phyloP scores from a whole-genome alignment of 2,329 filamentous ascomycete genomes.

The Aspergillus udagawae region DNA sequence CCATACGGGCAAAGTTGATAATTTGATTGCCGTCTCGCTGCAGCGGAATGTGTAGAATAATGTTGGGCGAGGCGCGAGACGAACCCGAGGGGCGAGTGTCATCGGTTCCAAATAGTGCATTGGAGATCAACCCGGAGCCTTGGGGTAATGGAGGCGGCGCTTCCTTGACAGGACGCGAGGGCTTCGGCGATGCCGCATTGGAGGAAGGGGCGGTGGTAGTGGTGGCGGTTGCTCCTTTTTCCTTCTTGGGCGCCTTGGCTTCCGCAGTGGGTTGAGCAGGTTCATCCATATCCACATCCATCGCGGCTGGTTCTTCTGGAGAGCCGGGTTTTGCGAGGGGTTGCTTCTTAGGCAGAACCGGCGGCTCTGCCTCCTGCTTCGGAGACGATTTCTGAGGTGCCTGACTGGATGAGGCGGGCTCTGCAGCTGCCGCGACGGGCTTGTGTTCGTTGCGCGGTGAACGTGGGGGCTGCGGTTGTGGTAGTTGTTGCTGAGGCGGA shows the following conservation, averaged over 20 bases:
- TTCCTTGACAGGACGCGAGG: conserved; percentile 51
- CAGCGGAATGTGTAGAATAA: conserved; percentile 78
- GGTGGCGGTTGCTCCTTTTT: conserved; percentile 44
- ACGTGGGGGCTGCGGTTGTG: conserved; percentile 12
- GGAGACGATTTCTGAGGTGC: neutral
- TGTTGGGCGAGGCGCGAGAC: conserved; percentile 61
- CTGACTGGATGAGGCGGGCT: conserved; percentile 13
- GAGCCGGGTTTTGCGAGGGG: conserved; percentile 14
- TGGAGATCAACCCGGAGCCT: conserved; percentile 62
- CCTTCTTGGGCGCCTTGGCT: conserved; percentile 33
- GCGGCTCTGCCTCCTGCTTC: conserved; percentile 1
- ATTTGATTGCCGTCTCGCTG: conserved; percentile 82
- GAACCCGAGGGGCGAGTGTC: conserved; percentile 39
- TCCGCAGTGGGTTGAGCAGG: conserved; percentile 12
- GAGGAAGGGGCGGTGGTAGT: conserved; percentile 48
- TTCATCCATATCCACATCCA: conserved; percentile 35
- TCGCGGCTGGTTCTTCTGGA: conserved; percentile 21
- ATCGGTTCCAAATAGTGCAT: conserved; percentile 56
- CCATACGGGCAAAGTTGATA: conserved; percentile 90
- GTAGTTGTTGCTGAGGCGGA: conserved; percentile 19
- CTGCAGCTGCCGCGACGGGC: conserved; percentile 8
- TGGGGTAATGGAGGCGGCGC: conserved; percentile 52
- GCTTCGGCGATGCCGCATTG: conserved; percentile 53
- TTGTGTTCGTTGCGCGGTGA: conserved; percentile 13
- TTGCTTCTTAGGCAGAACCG: conserved; percentile 9